Evolutionary conservation across 306 rosid genomes (phyloP), one percentile per base, ranked within the genome.

Genomic region (Medicago ruthenica): DNA sequence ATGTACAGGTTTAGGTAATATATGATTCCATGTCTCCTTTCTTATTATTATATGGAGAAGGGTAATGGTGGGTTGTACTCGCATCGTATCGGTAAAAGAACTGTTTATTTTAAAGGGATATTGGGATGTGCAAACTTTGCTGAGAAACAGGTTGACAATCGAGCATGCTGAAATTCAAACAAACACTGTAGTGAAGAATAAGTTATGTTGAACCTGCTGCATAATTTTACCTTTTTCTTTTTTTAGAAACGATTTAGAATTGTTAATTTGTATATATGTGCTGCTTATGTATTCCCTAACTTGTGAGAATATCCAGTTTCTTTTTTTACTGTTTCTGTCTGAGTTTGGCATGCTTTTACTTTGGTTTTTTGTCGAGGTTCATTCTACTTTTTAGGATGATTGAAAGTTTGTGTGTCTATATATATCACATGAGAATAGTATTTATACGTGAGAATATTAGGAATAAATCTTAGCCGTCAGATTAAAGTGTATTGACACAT

Each of bases 1-100:
- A 79, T 89, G 89, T 90, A 89, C 87, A 89, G 85, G 85, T 62
- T 78, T 84, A 81, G 85, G 78, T 73, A 59, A 84, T 78, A 81
- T 90, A 74, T 79, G 80, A 82, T 73, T 84, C 89, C 76, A 72
- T 85, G 68, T 74, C 82, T 77, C 85, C 85, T 72, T 77, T 83
- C 85, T 72, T 80, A 16, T 83, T 71, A 66, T 83, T 81, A 80
- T 71, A 79, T 67, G 58, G 50, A 69, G 60, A 77, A 75, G 75
- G 71, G 64, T 61, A 75, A 78, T 83, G 71, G 45, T 42, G 85
- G 73, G 40, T 71, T 77, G 79, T 55, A 62, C 77, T 87, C 80
- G 60, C 70, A 61, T 61, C 57, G 17, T 51, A 70, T 80, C 54
- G 71, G 69, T 76, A 79, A 78, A 51, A 45, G 81, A 61, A 69